Percentiles rank a stretch among this genome's conserved stretches.
These are phyloP conservation scores for Salvia rosmarinus DNA, from an alignment of 257 asterid genomes.

Conservation along the genomic window DNA sequence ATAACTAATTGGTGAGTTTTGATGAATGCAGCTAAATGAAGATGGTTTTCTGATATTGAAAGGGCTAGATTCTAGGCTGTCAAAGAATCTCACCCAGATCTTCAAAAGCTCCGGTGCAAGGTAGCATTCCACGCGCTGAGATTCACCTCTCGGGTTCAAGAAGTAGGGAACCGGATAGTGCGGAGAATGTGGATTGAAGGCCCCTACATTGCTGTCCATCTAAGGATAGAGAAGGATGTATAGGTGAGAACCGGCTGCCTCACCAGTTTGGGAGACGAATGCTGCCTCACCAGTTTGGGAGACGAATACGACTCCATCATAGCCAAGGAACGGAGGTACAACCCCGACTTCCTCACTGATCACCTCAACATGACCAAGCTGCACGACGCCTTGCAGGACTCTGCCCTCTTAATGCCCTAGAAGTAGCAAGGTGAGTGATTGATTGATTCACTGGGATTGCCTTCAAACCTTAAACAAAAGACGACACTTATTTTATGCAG, in stretches of 20 bases:
- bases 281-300: slow-evolving; percentile 60
- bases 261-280: slow-evolving; percentile 52
- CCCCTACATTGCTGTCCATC: slow-evolving; percentile 58
- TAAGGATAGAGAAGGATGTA: slow-evolving; percentile 69
- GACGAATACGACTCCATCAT: slow-evolving; percentile 42
- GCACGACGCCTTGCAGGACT: slow-evolving; percentile 61
- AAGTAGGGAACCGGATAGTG: slow-evolving; percentile 57
- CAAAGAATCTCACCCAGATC: slow-evolving; percentile 67
- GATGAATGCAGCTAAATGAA: slow-evolving; percentile 49
- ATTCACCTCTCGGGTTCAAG: slow-evolving; percentile 55
- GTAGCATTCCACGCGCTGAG: slow-evolving; percentile 69
- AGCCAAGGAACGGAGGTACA: slow-evolving; percentile 45
- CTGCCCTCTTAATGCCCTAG: slow-evolving; percentile 63
- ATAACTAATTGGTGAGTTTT: background rate
- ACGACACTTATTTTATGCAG: slow-evolving; percentile 35
- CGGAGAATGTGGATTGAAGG: slow-evolving; percentile 76
- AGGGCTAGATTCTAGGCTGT: slow-evolving; percentile 66
- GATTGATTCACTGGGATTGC: too few species aligned
- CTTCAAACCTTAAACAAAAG: too few species aligned
- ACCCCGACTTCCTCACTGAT: slow-evolving; percentile 57
- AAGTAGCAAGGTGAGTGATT: slow-evolving; percentile 45
- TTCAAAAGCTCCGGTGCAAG: slow-evolving; percentile 71
- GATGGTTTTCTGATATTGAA: slow-evolving; percentile 65
- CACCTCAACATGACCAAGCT: slow-evolving; percentile 46
- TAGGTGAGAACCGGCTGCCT: slow-evolving; percentile 65